Conservation (phyloP, 192 early-diverging fungal species). For the Backusella luteola region DNA sequence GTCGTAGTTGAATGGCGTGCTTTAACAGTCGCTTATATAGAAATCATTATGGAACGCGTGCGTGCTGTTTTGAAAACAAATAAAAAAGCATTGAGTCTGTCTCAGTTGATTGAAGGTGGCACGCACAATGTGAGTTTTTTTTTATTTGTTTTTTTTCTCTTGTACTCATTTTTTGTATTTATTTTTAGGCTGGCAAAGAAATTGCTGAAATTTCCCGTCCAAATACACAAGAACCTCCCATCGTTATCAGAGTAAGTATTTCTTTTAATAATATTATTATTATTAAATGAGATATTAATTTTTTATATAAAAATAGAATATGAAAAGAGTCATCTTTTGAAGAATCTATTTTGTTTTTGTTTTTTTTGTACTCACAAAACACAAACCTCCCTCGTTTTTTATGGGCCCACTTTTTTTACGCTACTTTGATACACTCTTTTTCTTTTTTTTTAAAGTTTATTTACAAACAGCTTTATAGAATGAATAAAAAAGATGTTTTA, state of each 20-base stretch:
- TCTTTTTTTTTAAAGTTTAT: too few species aligned
- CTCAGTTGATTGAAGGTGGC: constrained; percentile 83
- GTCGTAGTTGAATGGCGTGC: constrained; percentile 95
- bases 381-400: background rate
- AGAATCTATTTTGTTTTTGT: background rate
- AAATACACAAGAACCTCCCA: constrained; percentile 81
- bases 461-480: too few species aligned
- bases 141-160: background rate
- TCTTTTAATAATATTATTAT: background rate
- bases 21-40: constrained; percentile 80
- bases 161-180: background rate
- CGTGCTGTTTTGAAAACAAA: constrained; percentile 53
- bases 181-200: constrained; percentile 67
- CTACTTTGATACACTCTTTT: too few species aligned
- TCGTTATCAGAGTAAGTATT: constrained; percentile 63
- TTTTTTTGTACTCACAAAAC: background rate
- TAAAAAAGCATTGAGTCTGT: constrained; percentile 61
- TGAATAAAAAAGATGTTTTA: too few species aligned
- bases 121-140: constrained; percentile 70
- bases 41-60: constrained; percentile 67
- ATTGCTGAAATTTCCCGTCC: constrained; percentile 71
- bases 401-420: too few species aligned
- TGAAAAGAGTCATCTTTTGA: background rate
- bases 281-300: background rate
- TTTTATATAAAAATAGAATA: constrained; percentile 3